phyloP scores from a whole-genome alignment of 768 basidiomycete genomes.

The Macrolepiota albuminosa region DNA sequence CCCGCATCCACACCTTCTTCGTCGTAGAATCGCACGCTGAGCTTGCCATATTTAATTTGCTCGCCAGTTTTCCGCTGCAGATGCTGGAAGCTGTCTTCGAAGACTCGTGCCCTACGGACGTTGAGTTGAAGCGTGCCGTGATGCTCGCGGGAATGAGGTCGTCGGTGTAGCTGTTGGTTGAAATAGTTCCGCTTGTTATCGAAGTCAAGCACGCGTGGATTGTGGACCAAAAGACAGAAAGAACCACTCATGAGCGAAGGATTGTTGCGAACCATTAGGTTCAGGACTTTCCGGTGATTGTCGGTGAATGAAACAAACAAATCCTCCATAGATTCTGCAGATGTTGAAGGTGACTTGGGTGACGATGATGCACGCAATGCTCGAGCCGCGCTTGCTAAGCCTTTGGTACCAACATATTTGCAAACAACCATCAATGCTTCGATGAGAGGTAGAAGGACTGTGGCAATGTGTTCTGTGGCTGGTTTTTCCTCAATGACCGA shows the following conservation, averaged over 20 bases:
- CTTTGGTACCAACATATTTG: slow-evolving; percentile 82
- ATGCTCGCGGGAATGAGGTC: slow-evolving; percentile 75
- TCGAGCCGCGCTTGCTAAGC: slow-evolving; percentile 40
- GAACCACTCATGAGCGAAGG: slow-evolving; percentile 98
- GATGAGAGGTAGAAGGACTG: slow-evolving; percentile 89
- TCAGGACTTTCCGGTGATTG: slow-evolving; percentile 87
- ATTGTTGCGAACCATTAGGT: slow-evolving; percentile 97
- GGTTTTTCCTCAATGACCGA: slow-evolving; percentile 75
- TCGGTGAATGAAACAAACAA: slow-evolving; percentile 93
- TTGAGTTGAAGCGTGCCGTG: slow-evolving; percentile 82
- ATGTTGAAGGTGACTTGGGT: slow-evolving; percentile 62
- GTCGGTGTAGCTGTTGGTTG: slow-evolving; percentile 84
- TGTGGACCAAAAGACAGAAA: slow-evolving; percentile 93
- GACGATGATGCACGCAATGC: slow-evolving; percentile 61
- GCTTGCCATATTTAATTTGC: slow-evolving; percentile 96
- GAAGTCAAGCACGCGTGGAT: slow-evolving; percentile 95
- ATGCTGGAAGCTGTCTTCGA: slow-evolving; percentile 95
- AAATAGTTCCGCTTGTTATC: slow-evolving; percentile 99
- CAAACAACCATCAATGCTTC: slow-evolving; percentile 98
- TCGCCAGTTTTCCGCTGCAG: slow-evolving; percentile 89
- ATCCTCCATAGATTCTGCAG: slow-evolving; percentile 80
- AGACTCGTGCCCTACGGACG: slow-evolving; percentile 86
- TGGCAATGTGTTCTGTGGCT: slow-evolving; percentile 83
- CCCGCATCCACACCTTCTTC: slow-evolving; percentile 99
- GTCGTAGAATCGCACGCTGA: slow-evolving; percentile 92